Conservation (phyloP, 2,329 filamentous ascomycete species). For the Cercospora brassicicola region DNA sequence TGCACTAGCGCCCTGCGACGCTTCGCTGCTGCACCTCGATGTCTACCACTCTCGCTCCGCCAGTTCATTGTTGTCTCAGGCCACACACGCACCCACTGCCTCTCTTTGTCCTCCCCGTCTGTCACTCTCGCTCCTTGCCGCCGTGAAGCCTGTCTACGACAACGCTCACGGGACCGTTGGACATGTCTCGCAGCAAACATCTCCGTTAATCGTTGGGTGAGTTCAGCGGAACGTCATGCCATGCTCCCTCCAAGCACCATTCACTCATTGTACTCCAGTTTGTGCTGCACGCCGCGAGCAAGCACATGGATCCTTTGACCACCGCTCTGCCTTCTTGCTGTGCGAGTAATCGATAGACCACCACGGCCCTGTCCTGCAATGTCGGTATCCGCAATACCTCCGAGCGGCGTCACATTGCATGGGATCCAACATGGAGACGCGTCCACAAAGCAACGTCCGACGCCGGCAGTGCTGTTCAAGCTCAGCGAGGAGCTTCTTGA, state of each 20-base stretch:
- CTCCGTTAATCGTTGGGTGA: conserved; percentile 25
- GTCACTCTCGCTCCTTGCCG: not conserved
- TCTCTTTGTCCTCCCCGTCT: not conserved
- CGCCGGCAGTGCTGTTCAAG: conserved; percentile 36
- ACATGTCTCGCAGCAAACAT: conserved; percentile 26
- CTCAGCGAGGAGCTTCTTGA: conserved; percentile 36
- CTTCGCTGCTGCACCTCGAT: conserved; percentile 20
- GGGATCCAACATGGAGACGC: conserved; percentile 24
- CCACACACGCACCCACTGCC: conserved; percentile 7
- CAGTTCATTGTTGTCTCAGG: conserved; percentile 18
- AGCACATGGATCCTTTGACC: conserved; percentile 29
- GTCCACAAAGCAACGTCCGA: conserved; percentile 22
- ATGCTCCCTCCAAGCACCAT: conserved; percentile 5
- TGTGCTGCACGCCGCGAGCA: conserved; percentile 25
- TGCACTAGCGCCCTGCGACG: conserved; percentile 21
- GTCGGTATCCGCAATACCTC: conserved; percentile 24
- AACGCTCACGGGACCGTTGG: conserved; percentile 7
- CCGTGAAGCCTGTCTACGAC: conserved; percentile 18
- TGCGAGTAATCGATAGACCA: conserved; percentile 12
- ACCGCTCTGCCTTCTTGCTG: conserved; percentile 7
- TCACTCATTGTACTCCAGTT: conserved; percentile 28
- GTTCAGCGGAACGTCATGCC: conserved; percentile 22
- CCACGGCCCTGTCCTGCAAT: conserved; percentile 16
- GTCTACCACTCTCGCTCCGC: not conserved
- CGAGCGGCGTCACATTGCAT: conserved; percentile 33